Base-by-base conservation (phyloP, 2,329 filamentous ascomycete genomes). In the Cladosporium sp. region DNA sequence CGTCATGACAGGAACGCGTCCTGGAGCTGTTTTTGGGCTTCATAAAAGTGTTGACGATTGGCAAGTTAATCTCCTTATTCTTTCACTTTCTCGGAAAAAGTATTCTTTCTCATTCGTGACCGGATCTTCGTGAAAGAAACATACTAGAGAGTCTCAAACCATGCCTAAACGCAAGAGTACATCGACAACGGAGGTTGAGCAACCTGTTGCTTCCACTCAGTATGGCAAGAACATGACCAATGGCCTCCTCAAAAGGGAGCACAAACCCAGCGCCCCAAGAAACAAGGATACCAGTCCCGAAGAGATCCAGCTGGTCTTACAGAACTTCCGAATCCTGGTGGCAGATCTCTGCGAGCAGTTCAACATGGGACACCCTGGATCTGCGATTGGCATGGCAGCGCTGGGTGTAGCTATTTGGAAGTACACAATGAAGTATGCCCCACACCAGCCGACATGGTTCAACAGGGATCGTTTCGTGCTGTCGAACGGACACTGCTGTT, bases 321-420 rank as follows among this genome's bases (percentile, higher is more conserved):
- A 59, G 64, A 82, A 82, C 5, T 87, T 88, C 67, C 77, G 86
- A 57, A 74, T 82, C 51, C 73, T 89, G 30, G 85, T 89, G 60
- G 84, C 86, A 45, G 87, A 89, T 68, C 73, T 89, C 3, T 88
- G 85, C 66, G 80, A 89, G 69, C 86, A 89, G 63, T 89, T 88
- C 72, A 83, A 83, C 62, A 85, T 85, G 37, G 87, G 87, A 0
- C 87, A 89, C 67, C 86, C 86, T 17, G 86, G 86, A 60, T 78
- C 78, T 57, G 82, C 81, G 17, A 84, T 85, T 69, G 82, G 83
- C 38, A 85, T 86, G 75, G 83, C 82, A 20, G 83, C 81, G 3
- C 86, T 87, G 57, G 84, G 84, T 9, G 74, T 86, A 20, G 80
- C 83, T 0, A 68, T 86, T 3, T 87, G 80, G 78, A 86, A 85